Conservation (phyloP, 768 basidiomycete genomes). For the Xerocomellus chrysenteron region DNA sequence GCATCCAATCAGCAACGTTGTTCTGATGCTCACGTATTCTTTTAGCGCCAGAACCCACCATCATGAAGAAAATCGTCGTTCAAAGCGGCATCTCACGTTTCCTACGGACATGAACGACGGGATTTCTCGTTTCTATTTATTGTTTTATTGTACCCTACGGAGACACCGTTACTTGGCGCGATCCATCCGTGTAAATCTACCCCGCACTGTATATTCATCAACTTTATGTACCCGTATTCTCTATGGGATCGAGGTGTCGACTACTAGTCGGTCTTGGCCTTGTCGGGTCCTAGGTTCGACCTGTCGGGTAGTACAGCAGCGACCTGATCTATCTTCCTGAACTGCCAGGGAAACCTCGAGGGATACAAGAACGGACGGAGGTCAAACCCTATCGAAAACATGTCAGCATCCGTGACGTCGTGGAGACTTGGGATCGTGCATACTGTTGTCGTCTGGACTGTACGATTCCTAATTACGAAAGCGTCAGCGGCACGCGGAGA, state of each 20-base stretch:
- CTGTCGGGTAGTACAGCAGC: constrained; percentile 75
- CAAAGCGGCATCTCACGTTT: constrained; percentile 76
- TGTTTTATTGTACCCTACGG: constrained; percentile 3
- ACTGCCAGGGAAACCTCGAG: constrained; percentile 94
- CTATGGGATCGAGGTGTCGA: neutral
- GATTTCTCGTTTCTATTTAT: neutral
- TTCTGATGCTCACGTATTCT: constrained; percentile 3
- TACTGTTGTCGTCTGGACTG: constrained; percentile 95
- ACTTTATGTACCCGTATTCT: neutral
- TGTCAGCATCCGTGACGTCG: neutral
- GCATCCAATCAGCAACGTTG: constrained; percentile 29
- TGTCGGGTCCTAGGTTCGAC: constrained; percentile 43
- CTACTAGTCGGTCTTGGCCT: constrained; percentile 48
- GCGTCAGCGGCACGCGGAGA: neutral
- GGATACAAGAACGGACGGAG: constrained; percentile 96
- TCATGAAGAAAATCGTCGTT: constrained; percentile 87
- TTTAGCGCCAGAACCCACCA: constrained; percentile 76
- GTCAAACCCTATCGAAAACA: constrained; percentile 70
- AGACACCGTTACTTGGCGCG: neutral
- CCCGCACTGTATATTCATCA: constrained; percentile 11
- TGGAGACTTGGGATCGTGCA: constrained; percentile 25
- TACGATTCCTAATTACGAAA: constrained; percentile 72
- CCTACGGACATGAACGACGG: constrained; percentile 43
- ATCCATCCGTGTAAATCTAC: neutral
- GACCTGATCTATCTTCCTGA: constrained; percentile 89